Base-by-base conservation (phyloP, 2,329 filamentous ascomycete species). In the Lachnellula suecica region DNA sequence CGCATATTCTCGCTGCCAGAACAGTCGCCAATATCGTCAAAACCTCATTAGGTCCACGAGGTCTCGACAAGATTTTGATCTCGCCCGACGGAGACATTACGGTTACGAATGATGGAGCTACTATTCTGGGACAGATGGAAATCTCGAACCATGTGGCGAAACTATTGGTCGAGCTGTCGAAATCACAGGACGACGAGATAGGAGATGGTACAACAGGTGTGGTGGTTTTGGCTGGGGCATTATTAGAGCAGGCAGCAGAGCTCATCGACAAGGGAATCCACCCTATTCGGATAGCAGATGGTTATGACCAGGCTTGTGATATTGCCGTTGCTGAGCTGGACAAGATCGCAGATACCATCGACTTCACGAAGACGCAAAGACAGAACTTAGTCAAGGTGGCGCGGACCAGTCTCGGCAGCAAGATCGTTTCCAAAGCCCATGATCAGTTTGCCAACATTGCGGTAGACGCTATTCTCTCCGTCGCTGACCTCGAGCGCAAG, bases 181-280 rank as follows among this genome's bases (percentile, higher is more conserved):
- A 96, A 78, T 97, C 94, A 35, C 94, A 99, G 72, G 94, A 99
- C 68, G 93, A 97, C 65, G 94, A 99, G 76, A 99, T 99, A 67
- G 94, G 94, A 68, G 94, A 99, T 71, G 94, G 94, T 60, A 99
- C 94, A 58, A 99, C 94, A 1, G 94, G 94, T 72, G 94, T 99
- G 13, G 94, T 99, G 47, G 95, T 99, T 44, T 78, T 99, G 62
- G 94, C 94, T 13, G 94, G 93, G 59, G 92, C 94, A 57, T 83
- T 99, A 59, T 79, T 99, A 56, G 95, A 99, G 74, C 93, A 97
- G 76, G 94, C 94, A 17, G 91, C 93, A 58, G 94, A 97, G 70
- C 83, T 99, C 64, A 97, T 99, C 71, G 95, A 99, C 81, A 99
- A 99, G 83, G 95, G 94, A 70, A 99, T 99, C 66, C 94, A 99